Base-by-base conservation (phyloP, 345 rosid genomes). In the Salix koriyanagi region DNA sequence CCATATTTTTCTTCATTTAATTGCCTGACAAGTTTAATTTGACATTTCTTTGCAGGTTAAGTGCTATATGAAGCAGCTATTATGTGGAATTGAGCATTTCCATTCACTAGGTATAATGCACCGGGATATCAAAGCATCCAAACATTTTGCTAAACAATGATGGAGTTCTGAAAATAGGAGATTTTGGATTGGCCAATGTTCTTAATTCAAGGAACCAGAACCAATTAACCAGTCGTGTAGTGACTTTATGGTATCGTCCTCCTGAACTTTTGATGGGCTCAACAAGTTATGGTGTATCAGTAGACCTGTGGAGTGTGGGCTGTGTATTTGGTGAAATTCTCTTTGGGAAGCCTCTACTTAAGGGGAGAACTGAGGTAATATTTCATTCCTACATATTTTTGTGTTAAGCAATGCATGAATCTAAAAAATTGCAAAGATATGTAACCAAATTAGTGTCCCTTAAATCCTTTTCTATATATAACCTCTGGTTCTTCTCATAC, bases 261-360 rank as follows among this genome's bases (percentile, higher is more conserved):
- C 97, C 97, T 13, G 97, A 92, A 79, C 97, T 92, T 77, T 77
- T 92, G 76, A 90, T 90, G 91, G 97, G 94, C 7, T 90, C 97
- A 4, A 92, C 89, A 36, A 89, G 85, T 75, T 92, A 92, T 75
- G 89, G 89, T 30, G 88, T 88, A 75, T 83, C 97, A 1, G 81
- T 88, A 11, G 97, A 92, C 78, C 75, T 92, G 28, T 92, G 97
- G 97, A 92, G 94, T 81, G 88, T 89, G 13, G 97, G 97, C 15
- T 92, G 94, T 65, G 97, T 90, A 46, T 87, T 92, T 78, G 90
- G 91, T 52, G 94, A 89, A 77, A 80, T 92, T 74, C 86, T 88
- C 39, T 67, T 81, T 58, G 90, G 92, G 1, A 92, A 84, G 76
- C 97, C 94, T 79, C 83, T 92, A 44, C 80, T 92, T 19, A 92